Percentiles rank a stretch among this genome's conserved stretches.
These are phyloP conservation scores for Colletotrichum echinochloae DNA, from an alignment of 2,329 filamentous ascomycete species.

Conservation along the genomic window DNA sequence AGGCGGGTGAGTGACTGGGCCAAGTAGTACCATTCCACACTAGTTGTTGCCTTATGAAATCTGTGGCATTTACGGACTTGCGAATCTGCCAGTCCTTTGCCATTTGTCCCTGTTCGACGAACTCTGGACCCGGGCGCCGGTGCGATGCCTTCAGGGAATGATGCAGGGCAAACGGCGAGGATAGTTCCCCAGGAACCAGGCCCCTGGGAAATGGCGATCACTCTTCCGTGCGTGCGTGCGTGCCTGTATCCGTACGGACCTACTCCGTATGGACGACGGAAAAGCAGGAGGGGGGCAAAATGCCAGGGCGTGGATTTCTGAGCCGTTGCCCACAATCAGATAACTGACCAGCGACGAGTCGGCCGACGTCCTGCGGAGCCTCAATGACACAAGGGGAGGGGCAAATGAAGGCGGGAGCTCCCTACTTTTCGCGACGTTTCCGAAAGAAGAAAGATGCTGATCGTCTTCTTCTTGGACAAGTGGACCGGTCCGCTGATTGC, in stretches of 20 bases:
- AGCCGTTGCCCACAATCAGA: not conserved
- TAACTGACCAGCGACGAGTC: not conserved
- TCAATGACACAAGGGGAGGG: not conserved
- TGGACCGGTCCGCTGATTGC: conserved; percentile 34
- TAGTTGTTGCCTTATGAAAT: conserved; percentile 4
- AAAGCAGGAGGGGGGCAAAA: not conserved
- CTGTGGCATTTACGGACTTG: not conserved
- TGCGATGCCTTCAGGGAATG: conserved; percentile 1
- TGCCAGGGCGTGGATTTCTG: not conserved
- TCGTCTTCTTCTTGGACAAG: conserved; percentile 7
- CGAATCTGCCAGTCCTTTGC: not conserved
- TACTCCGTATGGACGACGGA: not conserved
- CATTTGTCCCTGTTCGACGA: not conserved
- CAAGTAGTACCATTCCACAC: not conserved
- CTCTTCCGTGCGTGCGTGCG: conserved; percentile 7
- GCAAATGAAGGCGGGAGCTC: not conserved
- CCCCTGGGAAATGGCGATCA: conserved; percentile 22
- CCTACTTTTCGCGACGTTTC: conserved; percentile 1
- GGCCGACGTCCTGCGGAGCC: conserved; percentile 10
- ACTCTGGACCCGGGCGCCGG: not conserved
- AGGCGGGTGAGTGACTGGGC: not conserved
- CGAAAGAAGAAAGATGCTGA: conserved; percentile 6
- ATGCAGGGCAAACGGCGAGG: conserved; percentile 18
- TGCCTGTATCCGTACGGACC: not conserved
- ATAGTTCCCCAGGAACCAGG: conserved; percentile 27